A percentile compares a stretch with the other conserved stretches of the same genome.
phyloP scores from a whole-genome alignment of 192 early-diverging fungal species.

The Backusella tuberculispora region DNA sequence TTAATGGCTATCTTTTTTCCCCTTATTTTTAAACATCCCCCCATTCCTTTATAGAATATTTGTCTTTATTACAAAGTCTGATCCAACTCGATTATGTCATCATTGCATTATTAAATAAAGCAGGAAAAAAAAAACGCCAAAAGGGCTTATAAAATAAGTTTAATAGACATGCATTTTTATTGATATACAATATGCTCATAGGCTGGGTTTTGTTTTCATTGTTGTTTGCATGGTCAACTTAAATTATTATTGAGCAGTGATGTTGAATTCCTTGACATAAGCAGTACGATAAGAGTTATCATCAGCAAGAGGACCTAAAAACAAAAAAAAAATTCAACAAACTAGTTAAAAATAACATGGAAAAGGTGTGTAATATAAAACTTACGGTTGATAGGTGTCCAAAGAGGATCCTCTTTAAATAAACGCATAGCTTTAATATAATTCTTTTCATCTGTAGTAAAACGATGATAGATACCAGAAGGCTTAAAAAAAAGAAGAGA shows the following conservation, averaged over 20 bases:
- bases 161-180: not conserved
- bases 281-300: conserved; percentile 54
- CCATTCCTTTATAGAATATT: too few species aligned
- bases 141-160: too few species aligned
- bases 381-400: conserved; percentile 79
- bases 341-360: too few species aligned
- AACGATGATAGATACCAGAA: conserved; percentile 95
- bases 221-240: too few species aligned
- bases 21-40: too few species aligned
- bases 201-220: too few species aligned
- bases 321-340: not conserved
- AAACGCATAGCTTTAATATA: conserved; percentile 87
- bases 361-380: conserved; percentile 6
- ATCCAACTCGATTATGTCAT: too few species aligned
- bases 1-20: too few species aligned
- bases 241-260: not conserved
- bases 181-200: too few species aligned
- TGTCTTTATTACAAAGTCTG: too few species aligned
- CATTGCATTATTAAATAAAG: too few species aligned
- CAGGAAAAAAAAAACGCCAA: too few species aligned
- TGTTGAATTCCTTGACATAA: conserved; percentile 48
- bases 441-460: conserved; percentile 87
- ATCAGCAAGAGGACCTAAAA: conserved; percentile 55
- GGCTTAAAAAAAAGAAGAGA: conserved; percentile 49
- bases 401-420: conserved; percentile 83